Evolutionary conservation across 768 basidiomycete species (phyloP).

Genomic region (Naematelia aurantialba): DNA sequence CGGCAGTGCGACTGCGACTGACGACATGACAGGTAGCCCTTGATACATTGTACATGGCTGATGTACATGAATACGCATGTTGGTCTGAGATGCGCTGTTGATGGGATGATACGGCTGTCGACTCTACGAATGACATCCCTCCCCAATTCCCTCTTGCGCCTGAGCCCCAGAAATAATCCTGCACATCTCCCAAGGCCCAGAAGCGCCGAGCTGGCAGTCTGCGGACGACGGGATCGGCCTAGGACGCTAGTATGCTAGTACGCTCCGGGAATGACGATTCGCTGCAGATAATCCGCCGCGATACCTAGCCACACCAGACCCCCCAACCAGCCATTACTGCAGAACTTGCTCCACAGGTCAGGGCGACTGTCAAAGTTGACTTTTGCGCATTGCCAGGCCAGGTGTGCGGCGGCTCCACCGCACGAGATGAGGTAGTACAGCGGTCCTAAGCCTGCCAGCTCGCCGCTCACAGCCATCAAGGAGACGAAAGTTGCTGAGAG

Average conservation of each 20-base stretch:
- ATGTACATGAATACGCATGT: too few relatives aligned
- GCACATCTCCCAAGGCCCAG: too few relatives aligned
- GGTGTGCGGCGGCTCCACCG: slow-evolving; percentile 67
- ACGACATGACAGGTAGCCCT: slow-evolving; percentile 15
- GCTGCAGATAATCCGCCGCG: slow-evolving; percentile 61
- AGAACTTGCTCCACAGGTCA: slow-evolving; percentile 89
- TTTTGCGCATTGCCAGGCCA: slow-evolving; percentile 67
- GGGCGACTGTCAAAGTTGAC: slow-evolving; percentile 71
- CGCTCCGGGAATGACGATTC: slow-evolving; percentile 23
- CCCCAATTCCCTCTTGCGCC: too few relatives aligned
- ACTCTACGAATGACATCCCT: too few relatives aligned
- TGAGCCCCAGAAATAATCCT: too few relatives aligned
- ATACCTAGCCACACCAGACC: slow-evolving; percentile 84
- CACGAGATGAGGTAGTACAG: slow-evolving; percentile 75
- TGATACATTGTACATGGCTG: too few relatives aligned
- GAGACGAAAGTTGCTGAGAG: slow-evolving; percentile 72
- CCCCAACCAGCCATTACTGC: slow-evolving; percentile 80
- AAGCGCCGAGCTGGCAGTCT: too few relatives aligned
- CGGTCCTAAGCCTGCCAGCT: slow-evolving; percentile 69
- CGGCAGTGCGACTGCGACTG: slow-evolving; percentile 1
- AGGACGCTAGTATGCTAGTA: too few relatives aligned
- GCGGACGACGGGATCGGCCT: too few relatives aligned
- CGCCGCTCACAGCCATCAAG: slow-evolving; percentile 71
- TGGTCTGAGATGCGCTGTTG: too few relatives aligned
- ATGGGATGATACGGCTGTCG: too few relatives aligned